Evolutionary conservation across 2,329 filamentous ascomycete genomes (phyloP), one percentile per base, ranked within the genome.

Genomic region (Dactylellina sp.): DNA sequence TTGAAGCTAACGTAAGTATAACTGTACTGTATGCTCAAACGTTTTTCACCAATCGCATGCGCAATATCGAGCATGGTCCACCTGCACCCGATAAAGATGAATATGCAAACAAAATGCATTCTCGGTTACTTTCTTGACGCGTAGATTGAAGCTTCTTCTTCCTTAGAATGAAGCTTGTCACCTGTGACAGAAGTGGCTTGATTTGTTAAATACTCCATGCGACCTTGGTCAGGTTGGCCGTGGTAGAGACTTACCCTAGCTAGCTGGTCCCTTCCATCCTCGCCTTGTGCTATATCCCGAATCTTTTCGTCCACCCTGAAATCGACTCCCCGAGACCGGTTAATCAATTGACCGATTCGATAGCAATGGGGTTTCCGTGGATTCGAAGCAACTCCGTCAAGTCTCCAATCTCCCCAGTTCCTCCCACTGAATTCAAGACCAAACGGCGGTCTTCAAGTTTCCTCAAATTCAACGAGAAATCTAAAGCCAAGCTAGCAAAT

Each of bases 391-490:
- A 32, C 24, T 72, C 60, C 37, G 55, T 64, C 16, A 64, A 60
- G 37, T 71, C 65, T 14, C 57, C 44, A 2, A 20, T 52, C 7
- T 46, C 52, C 16, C 52, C 50, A 53, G n/a, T 42, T 5, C 40
- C 64, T 20, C 47, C 47, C 14, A 39, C 37, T 3, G 53, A 64
- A 12, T n/a, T 18, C 7, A 72, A 59, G 24, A 39, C 59, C 3
- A 72, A 72, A 22, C 35, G 60, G n/a, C 42, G 66, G 24, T 72
- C 66, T 16, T 72, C 59, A 2, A 72, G 66, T 20, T 72, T 72
- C 22, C 39, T 64, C 20, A 59, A 35, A 40, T 72, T 72, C 22
- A 53, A 18, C 28, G 66, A 72, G n/a, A 72, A 64, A 24, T 14
- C 20, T 1, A 72, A 55, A 60, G 52, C 20, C 11, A 72, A 72